phyloP scores from a whole-genome alignment of 1,284 basidiomycete genomes.

The Sanghuangporus sanghuang region DNA sequence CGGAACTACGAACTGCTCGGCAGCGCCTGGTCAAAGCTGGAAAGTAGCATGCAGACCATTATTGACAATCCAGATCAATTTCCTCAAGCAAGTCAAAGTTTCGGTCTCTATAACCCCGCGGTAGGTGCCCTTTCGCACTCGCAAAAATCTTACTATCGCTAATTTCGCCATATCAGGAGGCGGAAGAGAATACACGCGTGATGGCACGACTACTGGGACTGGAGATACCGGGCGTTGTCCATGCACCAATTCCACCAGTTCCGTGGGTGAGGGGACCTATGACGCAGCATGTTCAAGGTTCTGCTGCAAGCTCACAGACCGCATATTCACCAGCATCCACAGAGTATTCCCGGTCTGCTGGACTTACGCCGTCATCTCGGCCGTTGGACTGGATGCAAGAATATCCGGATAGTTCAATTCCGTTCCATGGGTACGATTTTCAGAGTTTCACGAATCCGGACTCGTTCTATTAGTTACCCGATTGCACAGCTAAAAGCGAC shows the following conservation, averaged over 20 bases:
- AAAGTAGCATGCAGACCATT: conserved; percentile 31
- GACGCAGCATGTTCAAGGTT: not conserved
- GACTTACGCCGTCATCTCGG: not conserved
- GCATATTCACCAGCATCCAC: not conserved
- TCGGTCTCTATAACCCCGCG: not conserved
- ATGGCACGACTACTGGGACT: conserved; percentile 15
- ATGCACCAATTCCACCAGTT: not conserved
- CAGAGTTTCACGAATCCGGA: conserved; percentile 15
- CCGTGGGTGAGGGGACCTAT: not conserved
- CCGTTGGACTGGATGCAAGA: not conserved
- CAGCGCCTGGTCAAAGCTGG: conserved; percentile 57
- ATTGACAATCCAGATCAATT: not conserved
- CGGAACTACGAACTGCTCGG: conserved; percentile 67
- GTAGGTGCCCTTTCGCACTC: not conserved
- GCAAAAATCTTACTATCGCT: not conserved
- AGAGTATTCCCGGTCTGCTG: not conserved
- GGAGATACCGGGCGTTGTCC: conserved; percentile 8
- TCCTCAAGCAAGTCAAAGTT: not conserved
- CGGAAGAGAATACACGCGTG: conserved; percentile 2
- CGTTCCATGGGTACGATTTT: conserved; percentile 15
- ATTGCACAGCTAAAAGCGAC: no score
- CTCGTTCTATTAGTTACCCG: not conserved
- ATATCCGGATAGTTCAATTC: not conserved
- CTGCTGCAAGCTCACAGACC: not conserved
- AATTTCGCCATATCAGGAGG: not conserved